Conservation (phyloP, 2,329 filamentous ascomycete genomes). For the Ophiosphaerella narmari region DNA sequence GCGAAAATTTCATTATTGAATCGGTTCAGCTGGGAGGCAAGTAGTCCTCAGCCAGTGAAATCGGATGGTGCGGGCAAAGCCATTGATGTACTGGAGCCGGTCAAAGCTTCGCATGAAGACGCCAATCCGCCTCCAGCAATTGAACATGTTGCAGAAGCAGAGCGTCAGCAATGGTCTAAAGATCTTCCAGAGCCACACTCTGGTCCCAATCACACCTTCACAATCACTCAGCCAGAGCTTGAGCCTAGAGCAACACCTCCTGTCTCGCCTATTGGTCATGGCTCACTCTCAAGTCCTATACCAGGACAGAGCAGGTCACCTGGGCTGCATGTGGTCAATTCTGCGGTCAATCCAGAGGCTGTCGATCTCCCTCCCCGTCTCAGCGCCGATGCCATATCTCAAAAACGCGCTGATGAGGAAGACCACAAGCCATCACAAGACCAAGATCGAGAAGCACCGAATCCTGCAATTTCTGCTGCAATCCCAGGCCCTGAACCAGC, state of each 20-base stretch:
- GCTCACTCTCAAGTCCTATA: constrained; percentile 20
- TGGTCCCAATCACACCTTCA: constrained; percentile 31
- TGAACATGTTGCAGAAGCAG: constrained; percentile 21
- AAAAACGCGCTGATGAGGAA: constrained; percentile 13
- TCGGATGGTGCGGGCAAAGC: constrained; percentile 14
- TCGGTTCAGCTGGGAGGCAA: constrained; percentile 42
- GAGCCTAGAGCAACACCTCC: constrained; percentile 17
- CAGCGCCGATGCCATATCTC: constrained; percentile 26
- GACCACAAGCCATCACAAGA: constrained; percentile 9
- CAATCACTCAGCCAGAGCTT: constrained; percentile 25
- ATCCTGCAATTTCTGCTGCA: constrained; percentile 10
- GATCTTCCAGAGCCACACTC: constrained; percentile 31
- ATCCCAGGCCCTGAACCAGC: constrained; percentile 2
- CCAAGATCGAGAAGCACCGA: constrained; percentile 3
- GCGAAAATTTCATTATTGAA: constrained; percentile 25
- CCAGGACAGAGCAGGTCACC: constrained; percentile 29
- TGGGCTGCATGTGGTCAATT: constrained; percentile 52
- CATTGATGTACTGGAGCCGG: constrained; percentile 13
- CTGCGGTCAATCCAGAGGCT: constrained; percentile 42
- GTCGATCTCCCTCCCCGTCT: constrained; percentile 44
- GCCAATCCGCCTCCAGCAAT: constrained; percentile 13
- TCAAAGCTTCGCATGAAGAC: constrained; percentile 9
- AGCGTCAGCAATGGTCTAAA: constrained; percentile 20
- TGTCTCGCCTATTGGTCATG: constrained; percentile 20
- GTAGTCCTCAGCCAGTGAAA: constrained; percentile 12